Conservation (phyloP, 108 stramenopile genomes). For the Nitzschia palea region DNA sequence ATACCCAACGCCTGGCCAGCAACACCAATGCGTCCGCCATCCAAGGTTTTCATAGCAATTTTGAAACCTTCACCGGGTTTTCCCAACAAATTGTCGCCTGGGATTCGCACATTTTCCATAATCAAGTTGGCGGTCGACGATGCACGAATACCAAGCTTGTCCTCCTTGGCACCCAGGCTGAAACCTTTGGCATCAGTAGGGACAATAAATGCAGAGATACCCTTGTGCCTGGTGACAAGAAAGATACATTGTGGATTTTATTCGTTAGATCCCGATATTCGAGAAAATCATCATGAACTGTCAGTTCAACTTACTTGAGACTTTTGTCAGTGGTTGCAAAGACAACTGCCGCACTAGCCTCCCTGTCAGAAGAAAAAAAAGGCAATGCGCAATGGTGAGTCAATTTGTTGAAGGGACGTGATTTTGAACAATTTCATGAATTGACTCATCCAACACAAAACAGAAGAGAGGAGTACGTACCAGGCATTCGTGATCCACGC, state of each 20-base stretch:
- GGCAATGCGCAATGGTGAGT: no score
- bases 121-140: conserved; percentile 95
- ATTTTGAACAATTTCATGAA: no score
- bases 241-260: no score
- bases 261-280: no score
- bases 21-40: conserved; percentile 96
- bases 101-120: conserved; percentile 91
- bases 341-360: conserved; percentile 88
- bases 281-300: no score
- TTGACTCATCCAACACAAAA: no score
- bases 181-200: conserved; percentile 86
- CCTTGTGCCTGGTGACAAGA: conserved; percentile 78
- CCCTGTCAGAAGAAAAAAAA: no score
- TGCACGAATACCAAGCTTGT: conserved; percentile 96
- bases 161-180: conserved; percentile 95
- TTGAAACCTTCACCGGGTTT: conserved; percentile 90
- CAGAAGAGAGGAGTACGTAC: no score
- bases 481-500: conserved; percentile 99
- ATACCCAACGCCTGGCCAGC: conserved; percentile 95
- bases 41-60: conserved; percentile 96
- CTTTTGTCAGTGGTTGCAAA: conserved; percentile 98
- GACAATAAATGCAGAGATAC: conserved; percentile 90
- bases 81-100: conserved; percentile 82
- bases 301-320: conserved; percentile 83
- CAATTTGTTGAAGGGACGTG: no score